Conservation (phyloP, 495 filamentous ascomycete species). For the Aspergillus bertholletiae region DNA sequence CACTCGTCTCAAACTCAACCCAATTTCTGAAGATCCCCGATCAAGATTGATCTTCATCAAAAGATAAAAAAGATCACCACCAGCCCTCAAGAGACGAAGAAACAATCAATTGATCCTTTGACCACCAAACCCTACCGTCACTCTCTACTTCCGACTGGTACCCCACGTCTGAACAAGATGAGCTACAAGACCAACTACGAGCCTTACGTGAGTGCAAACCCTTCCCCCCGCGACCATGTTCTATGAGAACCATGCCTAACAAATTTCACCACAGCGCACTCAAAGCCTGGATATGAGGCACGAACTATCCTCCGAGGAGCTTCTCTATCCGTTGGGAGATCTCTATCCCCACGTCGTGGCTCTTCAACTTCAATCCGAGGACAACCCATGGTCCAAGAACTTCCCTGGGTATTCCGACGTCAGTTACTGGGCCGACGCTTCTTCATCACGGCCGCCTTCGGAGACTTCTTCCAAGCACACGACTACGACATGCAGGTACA, state of each 20-base stretch:
- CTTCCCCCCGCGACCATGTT: neutral
- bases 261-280: slow-evolving; percentile 13
- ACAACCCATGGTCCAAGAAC: slow-evolving; percentile 30
- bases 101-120: too few relatives aligned
- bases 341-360: slow-evolving; percentile 42
- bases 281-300: slow-evolving; percentile 21
- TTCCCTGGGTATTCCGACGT: slow-evolving; percentile 35
- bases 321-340: slow-evolving; percentile 35
- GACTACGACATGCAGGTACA: slow-evolving; percentile 14
- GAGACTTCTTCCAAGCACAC: slow-evolving; percentile 15
- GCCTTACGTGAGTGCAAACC: slow-evolving; percentile 29
- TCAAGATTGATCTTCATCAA: neutral
- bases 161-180: too few relatives aligned
- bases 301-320: slow-evolving; percentile 28
- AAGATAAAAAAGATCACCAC: neutral
- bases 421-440: slow-evolving; percentile 36
- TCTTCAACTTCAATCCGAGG: slow-evolving; percentile 34
- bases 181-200: slow-evolving; percentile 47
- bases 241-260: neutral
- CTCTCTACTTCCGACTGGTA: too few relatives aligned
- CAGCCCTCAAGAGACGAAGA: too few relatives aligned
- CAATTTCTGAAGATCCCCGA: neutral
- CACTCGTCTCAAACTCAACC: neutral
- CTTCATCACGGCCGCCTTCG: slow-evolving; percentile 25
- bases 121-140: slow-evolving; percentile 5